phyloP scores from a whole-genome alignment of 1,139 yeast genomes.

The Zhuliangozyma parablackwelliae region DNA sequence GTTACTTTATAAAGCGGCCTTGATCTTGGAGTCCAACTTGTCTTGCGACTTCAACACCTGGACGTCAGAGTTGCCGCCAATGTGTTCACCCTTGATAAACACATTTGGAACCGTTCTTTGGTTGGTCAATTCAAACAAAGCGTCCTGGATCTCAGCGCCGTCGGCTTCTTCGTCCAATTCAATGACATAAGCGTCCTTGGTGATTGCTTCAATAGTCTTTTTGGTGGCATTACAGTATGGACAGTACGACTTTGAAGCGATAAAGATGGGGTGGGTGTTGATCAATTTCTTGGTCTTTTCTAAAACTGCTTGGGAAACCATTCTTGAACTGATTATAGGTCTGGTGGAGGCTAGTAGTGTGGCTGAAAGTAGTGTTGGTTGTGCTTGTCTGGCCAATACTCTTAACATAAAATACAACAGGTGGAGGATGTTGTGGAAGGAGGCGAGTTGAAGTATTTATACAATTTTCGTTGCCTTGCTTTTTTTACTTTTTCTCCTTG shows the following conservation, averaged over 20 bases:
- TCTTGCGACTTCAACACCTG: conserved; percentile 50
- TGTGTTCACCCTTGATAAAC: conserved; percentile 83
- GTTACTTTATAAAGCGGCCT: conserved; percentile 30
- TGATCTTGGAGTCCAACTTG: conserved; percentile 32
- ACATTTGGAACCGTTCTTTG: conserved; percentile 93
- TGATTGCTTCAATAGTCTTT: conserved; percentile 48
- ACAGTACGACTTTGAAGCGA: conserved; percentile 75
- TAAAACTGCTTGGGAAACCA: conserved; percentile 48
- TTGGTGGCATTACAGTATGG: conserved; percentile 72
- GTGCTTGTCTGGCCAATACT: too few species aligned
- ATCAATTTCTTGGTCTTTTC: conserved; percentile 62
- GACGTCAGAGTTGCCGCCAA: conserved; percentile 91
- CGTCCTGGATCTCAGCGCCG: conserved; percentile 64
- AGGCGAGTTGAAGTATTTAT: too few species aligned
- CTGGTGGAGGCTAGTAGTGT: too few species aligned
- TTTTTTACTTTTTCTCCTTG: too few species aligned
- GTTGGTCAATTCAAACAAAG: conserved; percentile 71
- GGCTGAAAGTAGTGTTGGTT: too few species aligned
- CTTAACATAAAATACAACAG: too few species aligned
- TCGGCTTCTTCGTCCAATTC: conserved; percentile 55
- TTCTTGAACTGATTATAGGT: conserved; percentile 10
- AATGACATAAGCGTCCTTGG: conserved; percentile 53
- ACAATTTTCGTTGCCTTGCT: too few species aligned
- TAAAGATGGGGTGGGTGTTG: conserved; percentile 64
- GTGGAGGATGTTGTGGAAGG: too few species aligned